Base-by-base conservation (phyloP, 352 stramenopile genomes). In the Halophytophthora polymorphica region DNA sequence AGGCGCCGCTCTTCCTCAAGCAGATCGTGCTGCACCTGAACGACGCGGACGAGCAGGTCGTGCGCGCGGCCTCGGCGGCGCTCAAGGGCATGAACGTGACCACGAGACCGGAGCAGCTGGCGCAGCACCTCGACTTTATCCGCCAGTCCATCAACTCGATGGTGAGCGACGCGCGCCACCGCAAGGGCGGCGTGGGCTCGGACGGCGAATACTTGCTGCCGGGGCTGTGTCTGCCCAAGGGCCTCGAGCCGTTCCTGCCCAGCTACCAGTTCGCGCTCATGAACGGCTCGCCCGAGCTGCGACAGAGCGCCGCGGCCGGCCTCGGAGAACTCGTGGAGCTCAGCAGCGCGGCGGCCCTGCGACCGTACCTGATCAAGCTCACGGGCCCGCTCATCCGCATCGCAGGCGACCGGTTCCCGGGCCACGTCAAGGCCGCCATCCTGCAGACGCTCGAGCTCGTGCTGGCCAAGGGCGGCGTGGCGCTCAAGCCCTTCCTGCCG, bases 401-500 rank as follows among this genome's bases (percentile, higher is more conserved):
- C 69, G 96, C 98, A 45, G 97, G 97, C 50, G 97, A 99, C 61
- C 83, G 96, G n/a, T 99, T 99, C 77, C 87, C 95, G 15, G 83
- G 90, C 22, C 89, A 96, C 50, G 96, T 99, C 34, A 99, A 99
- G 79, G 91, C 96, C 57, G 96, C 96, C 11, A 99, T 99, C 58
- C 70, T 99, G 47, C 81, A 98, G 60, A 98, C 95, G 34, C 71
- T 99, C 31, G 91, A 96, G 56, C 88, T 99, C 17, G 91, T 99
- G 53, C 59, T 99, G 29, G 77, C 73, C 29, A 99, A 99, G 74
- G 97, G 96, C 48, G 96, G 97, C 29, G 84, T 96, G 15, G 90
- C 91, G 22, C 81, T 99, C 14, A 97, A 98, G 71, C 96, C 97
- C n/a, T 99, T 99, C 71, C 76, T 99, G 49, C 97, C 98, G 19